Evolutionary conservation across 345 rosid genomes (phyloP), one percentile per base, ranked within the genome.

Genomic region (Limnanthes douglasii): DNA sequence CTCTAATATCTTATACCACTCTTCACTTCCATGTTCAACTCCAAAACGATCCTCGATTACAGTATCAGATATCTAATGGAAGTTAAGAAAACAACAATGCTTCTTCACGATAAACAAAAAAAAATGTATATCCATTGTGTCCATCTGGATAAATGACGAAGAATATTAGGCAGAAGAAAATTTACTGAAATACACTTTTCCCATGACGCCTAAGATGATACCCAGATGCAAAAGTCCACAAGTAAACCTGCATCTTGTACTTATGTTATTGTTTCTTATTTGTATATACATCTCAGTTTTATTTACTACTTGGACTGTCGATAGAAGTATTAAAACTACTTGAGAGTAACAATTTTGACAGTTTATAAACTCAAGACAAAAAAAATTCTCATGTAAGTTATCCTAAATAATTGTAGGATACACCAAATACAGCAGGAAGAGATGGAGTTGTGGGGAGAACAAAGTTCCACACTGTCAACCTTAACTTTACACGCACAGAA

Each of bases 11-110:
- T 61, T 56, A 57, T 65, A 88, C 97, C 97, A 88, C 45, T 76
- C 76, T 46, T 63, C 65, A 41, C 61, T 79, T 54, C 97, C 95
- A 64, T 68, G 95, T 51, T 66, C 62, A 53, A 76, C 90, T 48
- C 86, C 84, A 63, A 75, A 88, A 26, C 93, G 86, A 48, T 88
- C 97, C 73, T 83, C 97, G 37, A 83, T 88, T 17, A 83, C 95
- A 10, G 93, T 88, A 58, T 88, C 97, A 44, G 97, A 88, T 68
- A 78, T 71, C 84, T 73, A 65, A 25, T 30, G 17, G 29, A 21
- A 18, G 60, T 59, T 56, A 54, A 62, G 41, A 57, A 52, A 55
- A 41, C 35, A 59, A 11, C 30, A 21, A 29, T n/a, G n/a, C n/a
- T n/a, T n/a, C n/a, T n/a, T n/a, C n/a, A n/a, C n/a, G n/a, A n/a